These are phyloP conservation scores for Sordariomycetes sp. DNA, from an alignment of 2,329 filamentous ascomycete genomes.

Conservation along the genomic window DNA sequence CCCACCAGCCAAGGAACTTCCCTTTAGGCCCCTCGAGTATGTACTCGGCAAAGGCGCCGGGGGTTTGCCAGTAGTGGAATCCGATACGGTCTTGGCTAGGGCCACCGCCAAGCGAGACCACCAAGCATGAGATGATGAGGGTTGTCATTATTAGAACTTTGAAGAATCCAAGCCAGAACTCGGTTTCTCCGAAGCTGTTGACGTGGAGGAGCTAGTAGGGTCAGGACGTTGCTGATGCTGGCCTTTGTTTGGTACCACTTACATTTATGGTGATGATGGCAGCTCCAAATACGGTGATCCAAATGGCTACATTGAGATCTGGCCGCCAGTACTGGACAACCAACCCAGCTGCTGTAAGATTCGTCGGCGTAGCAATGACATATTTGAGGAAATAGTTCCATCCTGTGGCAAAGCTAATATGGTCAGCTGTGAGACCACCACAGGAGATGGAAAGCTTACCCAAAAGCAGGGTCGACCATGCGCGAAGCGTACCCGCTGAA, in stretches of 20 bases:
- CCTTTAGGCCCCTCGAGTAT: conserved; percentile 52
- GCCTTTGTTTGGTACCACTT: too few relatives aligned
- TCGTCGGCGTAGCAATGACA: conserved; percentile 25
- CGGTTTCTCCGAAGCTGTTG: too few relatives aligned
- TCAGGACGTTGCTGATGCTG: too few relatives aligned
- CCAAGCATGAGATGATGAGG: conserved; percentile 48
- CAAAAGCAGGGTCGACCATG: conserved; percentile 20
- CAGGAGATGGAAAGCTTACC: conserved; percentile 8
- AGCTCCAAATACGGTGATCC: conserved; percentile 23
- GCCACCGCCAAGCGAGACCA: conserved; percentile 64
- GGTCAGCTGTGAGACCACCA: neutral
- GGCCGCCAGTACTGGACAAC: conserved; percentile 27
- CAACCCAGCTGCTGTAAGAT: conserved; percentile 27
- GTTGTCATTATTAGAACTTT: conserved; percentile 34
- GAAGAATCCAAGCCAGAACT: conserved; percentile 35
- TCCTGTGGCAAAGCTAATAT: conserved; percentile 27
- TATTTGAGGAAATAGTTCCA: conserved; percentile 40
- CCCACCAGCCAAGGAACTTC: conserved; percentile 56
- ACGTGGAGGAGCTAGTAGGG: too few relatives aligned
- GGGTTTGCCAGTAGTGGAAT: conserved; percentile 52
- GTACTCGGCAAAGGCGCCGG: conserved; percentile 57
- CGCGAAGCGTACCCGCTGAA: conserved; percentile 18
- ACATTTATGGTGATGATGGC: conserved; percentile 22
- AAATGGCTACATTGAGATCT: conserved; percentile 26
- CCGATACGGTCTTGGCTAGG: conserved; percentile 59